These are phyloP conservation scores for Aspergillus floridensis DNA, from an alignment of 2,329 filamentous ascomycete species.

Conservation along the genomic window DNA sequence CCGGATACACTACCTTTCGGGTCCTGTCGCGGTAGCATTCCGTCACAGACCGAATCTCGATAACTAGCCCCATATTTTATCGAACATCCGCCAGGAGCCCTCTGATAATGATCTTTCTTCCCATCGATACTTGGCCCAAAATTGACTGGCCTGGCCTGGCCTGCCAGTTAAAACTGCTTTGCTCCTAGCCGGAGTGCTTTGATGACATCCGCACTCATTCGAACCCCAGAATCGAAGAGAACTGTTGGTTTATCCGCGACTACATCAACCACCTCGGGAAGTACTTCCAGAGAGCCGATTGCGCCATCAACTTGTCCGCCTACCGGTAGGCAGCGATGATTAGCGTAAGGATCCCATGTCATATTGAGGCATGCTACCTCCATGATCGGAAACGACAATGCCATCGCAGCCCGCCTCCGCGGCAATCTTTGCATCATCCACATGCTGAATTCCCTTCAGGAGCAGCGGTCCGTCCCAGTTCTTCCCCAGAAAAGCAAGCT, in stretches of 20 bases:
- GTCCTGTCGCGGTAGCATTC: slow-evolving; percentile 36
- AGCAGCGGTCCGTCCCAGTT: slow-evolving; percentile 65
- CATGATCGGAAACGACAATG: slow-evolving; percentile 54
- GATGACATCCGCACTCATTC: slow-evolving; percentile 50
- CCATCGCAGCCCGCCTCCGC: slow-evolving; percentile 48
- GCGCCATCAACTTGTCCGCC: slow-evolving; percentile 52
- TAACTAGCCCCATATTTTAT: slow-evolving; percentile 55
- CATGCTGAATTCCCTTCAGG: slow-evolving; percentile 58
- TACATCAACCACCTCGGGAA: slow-evolving; percentile 61
- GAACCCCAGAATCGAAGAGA: slow-evolving; percentile 53
- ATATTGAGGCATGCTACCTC: slow-evolving; percentile 33
- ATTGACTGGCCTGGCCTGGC: slow-evolving; percentile 55
- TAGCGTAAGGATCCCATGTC: neutral
- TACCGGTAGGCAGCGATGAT: slow-evolving; percentile 9
- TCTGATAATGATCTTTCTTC: slow-evolving; percentile 49
- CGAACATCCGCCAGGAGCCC: slow-evolving; percentile 55
- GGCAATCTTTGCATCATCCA: slow-evolving; percentile 48
- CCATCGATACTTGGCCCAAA: slow-evolving; percentile 59
- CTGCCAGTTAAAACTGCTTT: slow-evolving; percentile 57
- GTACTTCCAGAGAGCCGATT: slow-evolving; percentile 51
- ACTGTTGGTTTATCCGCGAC: slow-evolving; percentile 51
- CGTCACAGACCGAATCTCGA: slow-evolving; percentile 46
- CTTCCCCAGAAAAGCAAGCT: slow-evolving; percentile 57
- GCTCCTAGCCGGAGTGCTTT: slow-evolving; percentile 57
- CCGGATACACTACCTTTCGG: slow-evolving; percentile 36